Conservation (phyloP, 2,329 filamentous ascomycete genomes). For the Blumeria graminis region DNA sequence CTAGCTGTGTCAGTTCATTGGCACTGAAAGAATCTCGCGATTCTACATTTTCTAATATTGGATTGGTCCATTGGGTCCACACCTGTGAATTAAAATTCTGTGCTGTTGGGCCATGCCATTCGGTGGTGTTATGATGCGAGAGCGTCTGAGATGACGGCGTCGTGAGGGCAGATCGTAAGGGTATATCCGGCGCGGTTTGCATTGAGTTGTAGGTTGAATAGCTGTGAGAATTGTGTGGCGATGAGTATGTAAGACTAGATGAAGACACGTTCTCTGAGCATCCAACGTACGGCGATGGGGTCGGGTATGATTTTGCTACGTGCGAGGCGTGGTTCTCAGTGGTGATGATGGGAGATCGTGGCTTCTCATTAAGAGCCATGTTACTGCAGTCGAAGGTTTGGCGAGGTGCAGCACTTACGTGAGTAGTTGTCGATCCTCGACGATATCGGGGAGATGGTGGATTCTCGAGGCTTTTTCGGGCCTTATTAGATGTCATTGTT, state of each 20-base stretch:
- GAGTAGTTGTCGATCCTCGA: neutral
- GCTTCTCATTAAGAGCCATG: neutral
- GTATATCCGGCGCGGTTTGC: slow-evolving; percentile 8
- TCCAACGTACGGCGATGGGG: slow-evolving; percentile 12
- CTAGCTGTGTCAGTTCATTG: slow-evolving; percentile 14
- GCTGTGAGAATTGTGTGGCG: slow-evolving; percentile 6
- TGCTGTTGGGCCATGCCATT: slow-evolving; percentile 7
- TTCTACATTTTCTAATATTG: slow-evolving; percentile 12
- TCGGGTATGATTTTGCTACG: slow-evolving; percentile 12
- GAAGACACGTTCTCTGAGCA: slow-evolving; percentile 10
- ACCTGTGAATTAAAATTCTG: slow-evolving; percentile 9
- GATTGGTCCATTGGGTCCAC: slow-evolving; percentile 15
- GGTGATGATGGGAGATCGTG: slow-evolving; percentile 4
- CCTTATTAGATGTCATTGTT: neutral
- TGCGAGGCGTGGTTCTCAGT: slow-evolving; percentile 8
- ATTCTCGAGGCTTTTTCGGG: neutral
- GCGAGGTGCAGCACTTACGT: neutral
- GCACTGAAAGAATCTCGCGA: slow-evolving; percentile 14
- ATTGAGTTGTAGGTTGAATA: slow-evolving; percentile 6
- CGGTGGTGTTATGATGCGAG: slow-evolving; percentile 2
- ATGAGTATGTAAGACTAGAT: slow-evolving; percentile 6
- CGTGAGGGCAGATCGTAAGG: slow-evolving; percentile 11
- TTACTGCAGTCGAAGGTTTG: slow-evolving; percentile 3
- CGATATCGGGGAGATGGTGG: neutral
- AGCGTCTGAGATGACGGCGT: slow-evolving; percentile 16